Evolutionary conservation across 176 grass and related monocot genomes (phyloP).

Genomic region (Paspalum vaginatum): DNA sequence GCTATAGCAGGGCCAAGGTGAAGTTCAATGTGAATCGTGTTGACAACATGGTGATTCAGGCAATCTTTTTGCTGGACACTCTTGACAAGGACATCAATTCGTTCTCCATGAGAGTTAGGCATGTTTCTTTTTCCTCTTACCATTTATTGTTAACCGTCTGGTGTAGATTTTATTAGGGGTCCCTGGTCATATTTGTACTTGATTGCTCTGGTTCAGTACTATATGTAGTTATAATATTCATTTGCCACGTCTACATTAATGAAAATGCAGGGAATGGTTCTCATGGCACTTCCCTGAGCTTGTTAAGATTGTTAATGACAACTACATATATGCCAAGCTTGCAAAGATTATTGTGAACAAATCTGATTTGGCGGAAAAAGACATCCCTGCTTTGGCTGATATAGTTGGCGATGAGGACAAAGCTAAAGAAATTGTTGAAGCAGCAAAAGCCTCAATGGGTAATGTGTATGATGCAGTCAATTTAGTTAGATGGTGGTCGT

Average conservation of each 20-base stretch:
- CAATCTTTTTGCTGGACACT: conserved; percentile 84
- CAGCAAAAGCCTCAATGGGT: conserved; percentile 95
- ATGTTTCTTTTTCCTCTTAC: neutral
- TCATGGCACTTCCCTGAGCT: conserved; percentile 88
- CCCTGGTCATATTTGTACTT: neutral
- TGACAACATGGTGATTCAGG: conserved; percentile 95
- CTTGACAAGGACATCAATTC: conserved; percentile 90
- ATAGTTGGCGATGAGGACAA: conserved; percentile 85
- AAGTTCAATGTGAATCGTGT: conserved; percentile 92
- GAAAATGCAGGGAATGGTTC: conserved; percentile 76
- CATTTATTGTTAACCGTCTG: neutral
- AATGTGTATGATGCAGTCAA: neutral
- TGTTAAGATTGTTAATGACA: conserved; percentile 84
- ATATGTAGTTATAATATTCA: no score
- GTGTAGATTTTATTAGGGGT: neutral
- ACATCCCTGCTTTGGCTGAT: conserved; percentile 64
- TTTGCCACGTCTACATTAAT: neutral
- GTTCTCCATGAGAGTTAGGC: conserved; percentile 95
- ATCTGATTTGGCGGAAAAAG: conserved; percentile 68
- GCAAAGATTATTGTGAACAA: conserved; percentile 71
- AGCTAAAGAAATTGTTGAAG: conserved; percentile 93
- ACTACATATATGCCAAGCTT: conserved; percentile 86
- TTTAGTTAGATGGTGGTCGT: neutral
- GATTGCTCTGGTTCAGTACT: neutral
- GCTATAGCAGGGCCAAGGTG: conserved; percentile 84